These are phyloP conservation scores for Diaporthe velutina DNA, from an alignment of 2,329 filamentous ascomycete species.

Conservation along the genomic window DNA sequence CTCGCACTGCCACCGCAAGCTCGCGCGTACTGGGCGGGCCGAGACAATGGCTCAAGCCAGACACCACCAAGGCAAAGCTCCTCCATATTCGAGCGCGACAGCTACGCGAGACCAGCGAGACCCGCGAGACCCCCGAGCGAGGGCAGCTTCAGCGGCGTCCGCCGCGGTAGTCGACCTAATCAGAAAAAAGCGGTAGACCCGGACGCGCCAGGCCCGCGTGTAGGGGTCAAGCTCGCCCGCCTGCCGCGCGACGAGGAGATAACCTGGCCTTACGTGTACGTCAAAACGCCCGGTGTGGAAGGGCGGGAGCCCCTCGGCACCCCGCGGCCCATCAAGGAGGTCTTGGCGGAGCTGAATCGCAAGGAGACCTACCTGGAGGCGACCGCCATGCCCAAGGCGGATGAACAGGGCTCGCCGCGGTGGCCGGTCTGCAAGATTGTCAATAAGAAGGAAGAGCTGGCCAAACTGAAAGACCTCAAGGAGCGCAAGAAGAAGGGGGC, in stretches of 20 bases:
- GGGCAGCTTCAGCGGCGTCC: neutral
- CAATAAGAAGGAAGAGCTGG: slow-evolving; percentile 65
- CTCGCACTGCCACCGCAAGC: slow-evolving; percentile 22
- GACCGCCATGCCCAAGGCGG: slow-evolving; percentile 53
- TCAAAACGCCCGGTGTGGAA: slow-evolving; percentile 49
- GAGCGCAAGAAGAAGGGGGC: slow-evolving; percentile 58
- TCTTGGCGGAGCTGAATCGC: slow-evolving; percentile 56
- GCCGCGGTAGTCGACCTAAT: neutral
- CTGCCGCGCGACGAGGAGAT: slow-evolving; percentile 61
- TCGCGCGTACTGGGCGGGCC: slow-evolving; percentile 29
- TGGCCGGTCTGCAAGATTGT: slow-evolving; percentile 79
- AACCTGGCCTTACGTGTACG: slow-evolving; percentile 55
- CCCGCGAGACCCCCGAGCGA: neutral
- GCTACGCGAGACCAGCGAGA: neutral
- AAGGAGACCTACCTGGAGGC: slow-evolving; percentile 56
- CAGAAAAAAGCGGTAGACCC: slow-evolving; percentile 1
- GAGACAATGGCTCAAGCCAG: neutral
- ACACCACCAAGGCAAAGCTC: neutral
- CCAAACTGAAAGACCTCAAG: slow-evolving; percentile 55
- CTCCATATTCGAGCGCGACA: slow-evolving; percentile 24
- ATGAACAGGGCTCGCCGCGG: slow-evolving; percentile 42
- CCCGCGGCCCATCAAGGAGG: slow-evolving; percentile 52
- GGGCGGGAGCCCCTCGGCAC: slow-evolving; percentile 53
- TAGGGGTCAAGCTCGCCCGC: slow-evolving; percentile 43
- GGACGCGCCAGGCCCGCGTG: slow-evolving; percentile 46